Conservation (phyloP, 352 stramenopile genomes). For the Phytopythium helicoides region DNA sequence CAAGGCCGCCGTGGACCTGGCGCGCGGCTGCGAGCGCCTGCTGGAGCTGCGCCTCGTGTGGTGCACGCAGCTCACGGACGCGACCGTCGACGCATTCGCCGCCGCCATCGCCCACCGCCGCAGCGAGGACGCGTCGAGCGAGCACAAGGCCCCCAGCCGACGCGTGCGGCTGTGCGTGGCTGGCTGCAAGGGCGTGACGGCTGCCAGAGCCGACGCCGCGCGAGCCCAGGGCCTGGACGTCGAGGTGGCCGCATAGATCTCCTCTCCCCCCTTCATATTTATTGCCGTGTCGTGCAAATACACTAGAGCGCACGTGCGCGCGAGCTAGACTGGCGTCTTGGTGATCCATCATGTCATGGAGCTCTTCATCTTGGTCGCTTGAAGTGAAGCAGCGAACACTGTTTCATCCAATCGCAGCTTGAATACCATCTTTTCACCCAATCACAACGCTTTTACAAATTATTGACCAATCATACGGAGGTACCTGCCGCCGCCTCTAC, state of each 20-base stretch:
- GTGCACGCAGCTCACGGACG: slow-evolving; percentile 83
- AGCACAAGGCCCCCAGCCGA: background rate
- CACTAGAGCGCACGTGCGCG: too few relatives aligned
- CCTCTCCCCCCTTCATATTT: too few relatives aligned
- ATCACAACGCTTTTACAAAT: background rate
- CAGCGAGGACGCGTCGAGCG: slow-evolving; percentile 5
- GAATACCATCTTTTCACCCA: slow-evolving; percentile 7
- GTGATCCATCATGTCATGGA: too few relatives aligned
- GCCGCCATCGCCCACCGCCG: background rate
- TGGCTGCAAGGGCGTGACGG: slow-evolving; percentile 66
- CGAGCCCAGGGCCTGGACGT: slow-evolving; percentile 31
- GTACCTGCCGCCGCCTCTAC: background rate
- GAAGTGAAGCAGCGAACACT: too few relatives aligned
- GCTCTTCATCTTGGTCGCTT: too few relatives aligned
- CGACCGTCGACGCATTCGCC: slow-evolving; percentile 56
- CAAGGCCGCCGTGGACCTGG: slow-evolving; percentile 71
- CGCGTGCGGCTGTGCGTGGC: slow-evolving; percentile 50
- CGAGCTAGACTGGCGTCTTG: too few relatives aligned
- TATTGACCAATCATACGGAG: background rate
- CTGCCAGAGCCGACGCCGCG: slow-evolving; percentile 28
- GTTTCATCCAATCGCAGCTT: slow-evolving; percentile 7
- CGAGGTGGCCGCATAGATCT: slow-evolving; percentile 7
- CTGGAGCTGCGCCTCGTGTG: slow-evolving; percentile 71
- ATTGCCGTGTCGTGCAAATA: too few relatives aligned
- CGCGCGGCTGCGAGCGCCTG: slow-evolving; percentile 55